These are phyloP conservation scores for Ustilago crameri DNA, from an alignment of 1,284 basidiomycete species.

Conservation along the genomic window DNA sequence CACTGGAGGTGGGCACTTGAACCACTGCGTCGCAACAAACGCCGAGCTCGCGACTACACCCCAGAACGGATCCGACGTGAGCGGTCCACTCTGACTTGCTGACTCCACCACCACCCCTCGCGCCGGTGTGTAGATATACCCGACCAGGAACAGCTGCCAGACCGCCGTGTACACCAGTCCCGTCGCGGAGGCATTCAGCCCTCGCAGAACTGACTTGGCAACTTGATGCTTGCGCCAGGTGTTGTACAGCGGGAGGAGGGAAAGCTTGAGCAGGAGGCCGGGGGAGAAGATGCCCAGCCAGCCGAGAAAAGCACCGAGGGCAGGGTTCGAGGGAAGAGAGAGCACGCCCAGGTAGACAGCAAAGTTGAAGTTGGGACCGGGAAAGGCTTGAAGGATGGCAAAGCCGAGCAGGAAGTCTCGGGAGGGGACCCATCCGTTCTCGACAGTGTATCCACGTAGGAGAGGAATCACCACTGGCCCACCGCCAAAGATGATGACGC, in stretches of 20 bases:
- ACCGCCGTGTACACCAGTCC: conserved; percentile 74
- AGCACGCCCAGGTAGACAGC: conserved; percentile 74
- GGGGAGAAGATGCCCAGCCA: conserved; percentile 63
- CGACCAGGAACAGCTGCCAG: conserved; percentile 71
- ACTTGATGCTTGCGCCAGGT: conserved; percentile 70
- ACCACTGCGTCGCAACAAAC: conserved; percentile 62
- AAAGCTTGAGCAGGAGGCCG: conserved; percentile 73
- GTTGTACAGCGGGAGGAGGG: conserved; percentile 72
- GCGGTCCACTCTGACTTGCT: conserved; percentile 63
- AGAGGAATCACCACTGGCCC: conserved; percentile 76
- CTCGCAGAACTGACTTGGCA: conserved; percentile 71
- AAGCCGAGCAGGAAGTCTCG: conserved; percentile 75
- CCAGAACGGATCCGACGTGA: conserved; percentile 71
- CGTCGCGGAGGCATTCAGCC: conserved; percentile 73
- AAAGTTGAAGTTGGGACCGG: conserved; percentile 75
- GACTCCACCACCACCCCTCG: conserved; percentile 29
- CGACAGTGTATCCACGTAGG: conserved; percentile 74
- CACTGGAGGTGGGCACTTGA: conserved; percentile 68
- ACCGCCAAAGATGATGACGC: conserved; percentile 75
- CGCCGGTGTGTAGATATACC: conserved; percentile 65
- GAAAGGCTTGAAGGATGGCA: conserved; percentile 71
- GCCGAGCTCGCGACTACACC: conserved; percentile 68
- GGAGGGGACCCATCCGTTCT: conserved; percentile 71
- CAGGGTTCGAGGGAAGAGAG: conserved; percentile 64
- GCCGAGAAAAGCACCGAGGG: conserved; percentile 72